Evolutionary conservation across 1,139 yeast genomes (phyloP).

Genomic region (Arxiozyma telluris): DNA sequence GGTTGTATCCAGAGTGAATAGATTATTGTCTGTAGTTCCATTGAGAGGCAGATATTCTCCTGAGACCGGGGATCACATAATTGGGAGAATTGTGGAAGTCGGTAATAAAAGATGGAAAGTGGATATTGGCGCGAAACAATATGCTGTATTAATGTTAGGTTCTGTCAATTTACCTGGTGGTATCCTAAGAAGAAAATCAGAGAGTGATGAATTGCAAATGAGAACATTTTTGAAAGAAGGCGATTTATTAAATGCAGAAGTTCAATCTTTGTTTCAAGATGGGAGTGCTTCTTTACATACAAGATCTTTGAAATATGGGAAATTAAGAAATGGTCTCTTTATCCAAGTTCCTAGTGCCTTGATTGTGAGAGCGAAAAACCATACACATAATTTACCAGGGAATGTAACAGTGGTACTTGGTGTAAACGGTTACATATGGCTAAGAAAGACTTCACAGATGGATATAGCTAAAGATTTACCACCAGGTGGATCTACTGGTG

Average conservation of each 20-base stretch:
- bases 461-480: conserved; percentile 28
- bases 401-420: conserved; percentile 85
- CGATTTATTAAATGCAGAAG: conserved; percentile 93
- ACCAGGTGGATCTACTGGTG: conserved; percentile 29
- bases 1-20: conserved; percentile 73
- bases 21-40: conserved; percentile 77
- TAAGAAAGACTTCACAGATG: conserved; percentile 56
- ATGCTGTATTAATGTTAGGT: conserved; percentile 86
- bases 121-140: conserved; percentile 88
- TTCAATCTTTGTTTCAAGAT: conserved; percentile 78
- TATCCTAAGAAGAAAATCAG: conserved; percentile 83
- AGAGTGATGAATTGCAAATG: conserved; percentile 95
- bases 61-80: conserved; percentile 92
- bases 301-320: conserved; percentile 89
- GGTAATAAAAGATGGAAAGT: conserved; percentile 95
- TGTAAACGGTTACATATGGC: conserved; percentile 91
- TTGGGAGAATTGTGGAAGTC: conserved; percentile 91
- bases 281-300: conserved; percentile 95
- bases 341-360: conserved; percentile 73
- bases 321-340: conserved; percentile 83
- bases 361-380: conserved; percentile 76
- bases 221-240: conserved; percentile 90
- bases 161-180: conserved; percentile 98
- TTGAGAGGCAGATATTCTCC: conserved; percentile 81
- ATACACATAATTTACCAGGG: conserved; percentile 80